Evolutionary conservation across 768 basidiomycete species (phyloP), one percentile per base, ranked within the genome.

Genomic region (Melanogaster broomeanus): DNA sequence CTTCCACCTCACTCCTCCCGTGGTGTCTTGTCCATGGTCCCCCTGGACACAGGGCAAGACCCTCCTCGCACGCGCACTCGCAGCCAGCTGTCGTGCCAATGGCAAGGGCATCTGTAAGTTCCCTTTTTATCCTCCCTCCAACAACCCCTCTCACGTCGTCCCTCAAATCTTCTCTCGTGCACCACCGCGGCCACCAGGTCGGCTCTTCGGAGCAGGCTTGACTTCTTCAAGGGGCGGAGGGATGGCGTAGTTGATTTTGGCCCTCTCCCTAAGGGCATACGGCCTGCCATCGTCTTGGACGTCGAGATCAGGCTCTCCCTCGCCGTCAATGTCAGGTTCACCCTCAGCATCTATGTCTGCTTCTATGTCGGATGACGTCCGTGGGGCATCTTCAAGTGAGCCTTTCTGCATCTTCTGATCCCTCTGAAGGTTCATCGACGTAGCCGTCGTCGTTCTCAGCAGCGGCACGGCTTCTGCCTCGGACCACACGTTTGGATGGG

Each of bases 21-120:
- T 28, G 97, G 97, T 44, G 97, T 99, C 0, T 74, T 99, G 19
- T 99, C 72, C 96, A 98, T 64, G 97, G 97, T 15, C 97, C 97
- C 10, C 97, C 97, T 1, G 97, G 97, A n/a, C n/a, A 99, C 97
- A 0, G n/a, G 97, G 97, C 41, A 95, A 95, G 71, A 99, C 97
- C 0, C 77, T 99, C 1, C 74, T 99, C 15, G 97, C 97, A 1
- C 78, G 97, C 52, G 97, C 97, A 3, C 77, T 99, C 6, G 96
- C 97, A 2, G 91, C 96, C 0, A 96, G 90, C 55, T 94, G 91
- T 67, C 83, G 90, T 28, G 85, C 87, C 0, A 85, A 90, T 31
- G 93, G 92, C 37, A 86, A 88, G 53, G 85, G 88, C 59, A 93
- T 98, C 42, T 88, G 93, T 94, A 67, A 45, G 90, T 77, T n/a